phyloP scores from a whole-genome alignment of 164 flowering plant genomes.

The Tetracentron sinense region DNA sequence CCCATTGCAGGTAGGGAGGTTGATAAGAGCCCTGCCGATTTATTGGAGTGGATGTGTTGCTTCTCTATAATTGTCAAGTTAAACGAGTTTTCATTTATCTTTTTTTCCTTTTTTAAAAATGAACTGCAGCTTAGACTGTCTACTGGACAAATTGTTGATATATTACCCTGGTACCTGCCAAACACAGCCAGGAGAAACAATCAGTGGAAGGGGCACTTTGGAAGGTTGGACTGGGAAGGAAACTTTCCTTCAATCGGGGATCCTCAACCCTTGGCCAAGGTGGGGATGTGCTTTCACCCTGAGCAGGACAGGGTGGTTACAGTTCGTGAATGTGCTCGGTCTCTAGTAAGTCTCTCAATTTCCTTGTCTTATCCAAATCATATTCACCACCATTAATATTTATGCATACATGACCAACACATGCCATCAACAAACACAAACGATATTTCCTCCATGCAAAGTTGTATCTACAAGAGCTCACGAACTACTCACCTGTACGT shows the following conservation, averaged over 20 bases:
- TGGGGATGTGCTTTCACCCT: constrained; percentile 96
- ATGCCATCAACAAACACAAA: no score
- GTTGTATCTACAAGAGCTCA: no score
- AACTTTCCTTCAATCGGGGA: constrained; percentile 92
- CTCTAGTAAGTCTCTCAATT: constrained; percentile 57
- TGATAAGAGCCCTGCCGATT: no score
- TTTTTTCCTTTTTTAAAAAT: neutral
- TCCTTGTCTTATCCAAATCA: no score
- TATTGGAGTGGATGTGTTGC: no score
- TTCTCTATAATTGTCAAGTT: neutral
- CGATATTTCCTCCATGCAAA: no score
- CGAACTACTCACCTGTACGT: neutral
- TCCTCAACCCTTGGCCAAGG: constrained; percentile 97
- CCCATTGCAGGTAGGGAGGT: no score
- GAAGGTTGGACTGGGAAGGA: constrained; percentile 95
- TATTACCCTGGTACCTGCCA: constrained; percentile 94
- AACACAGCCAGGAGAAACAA: constrained; percentile 89
- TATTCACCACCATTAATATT: no score
- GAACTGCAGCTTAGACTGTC: constrained; percentile 60
- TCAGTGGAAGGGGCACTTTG: constrained; percentile 93
- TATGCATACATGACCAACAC: no score
- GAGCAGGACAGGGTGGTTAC: constrained; percentile 89
- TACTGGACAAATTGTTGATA: constrained; percentile 71
- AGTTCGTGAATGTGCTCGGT: constrained; percentile 96
- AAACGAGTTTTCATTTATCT: no score